Conservation (phyloP, 2,329 filamentous ascomycete genomes). For the Colletotrichum sp. region DNA sequence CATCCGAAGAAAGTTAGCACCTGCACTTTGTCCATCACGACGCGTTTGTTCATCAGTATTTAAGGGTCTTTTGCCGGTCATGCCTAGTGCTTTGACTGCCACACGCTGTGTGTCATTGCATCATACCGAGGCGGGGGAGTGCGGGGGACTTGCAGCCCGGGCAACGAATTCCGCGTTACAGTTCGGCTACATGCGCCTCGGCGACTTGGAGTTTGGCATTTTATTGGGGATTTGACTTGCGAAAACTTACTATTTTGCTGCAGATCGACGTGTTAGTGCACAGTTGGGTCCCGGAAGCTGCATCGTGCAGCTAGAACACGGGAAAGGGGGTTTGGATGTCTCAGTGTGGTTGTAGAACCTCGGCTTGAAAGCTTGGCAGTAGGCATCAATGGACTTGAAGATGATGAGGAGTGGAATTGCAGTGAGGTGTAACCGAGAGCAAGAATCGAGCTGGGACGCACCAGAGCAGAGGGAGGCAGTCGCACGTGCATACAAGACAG, state of each 20-base stretch:
- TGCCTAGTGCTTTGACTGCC: background rate
- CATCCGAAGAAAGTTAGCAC: background rate
- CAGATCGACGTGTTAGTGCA: background rate
- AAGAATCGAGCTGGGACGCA: background rate
- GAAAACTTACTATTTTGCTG: background rate
- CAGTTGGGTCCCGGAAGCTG: background rate
- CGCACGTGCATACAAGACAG: background rate
- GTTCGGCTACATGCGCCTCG: background rate
- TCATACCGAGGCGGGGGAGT: constrained; percentile 15
- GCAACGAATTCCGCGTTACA: constrained; percentile 10
- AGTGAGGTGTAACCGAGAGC: background rate
- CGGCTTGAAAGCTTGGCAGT: background rate
- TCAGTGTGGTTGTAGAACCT: background rate
- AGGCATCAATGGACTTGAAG: background rate
- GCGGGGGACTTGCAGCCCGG: constrained; percentile 12
- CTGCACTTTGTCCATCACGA: background rate
- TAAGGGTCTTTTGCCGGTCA: background rate
- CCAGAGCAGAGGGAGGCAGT: background rate
- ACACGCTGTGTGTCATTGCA: background rate
- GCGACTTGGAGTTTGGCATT: background rate
- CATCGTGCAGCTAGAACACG: background rate
- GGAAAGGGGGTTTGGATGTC: background rate
- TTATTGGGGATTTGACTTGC: background rate
- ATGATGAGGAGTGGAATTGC: background rate
- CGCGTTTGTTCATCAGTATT: background rate